Base-by-base conservation (phyloP, 805 yeast species). In the Hanseniaspora jakobsenii region DNA sequence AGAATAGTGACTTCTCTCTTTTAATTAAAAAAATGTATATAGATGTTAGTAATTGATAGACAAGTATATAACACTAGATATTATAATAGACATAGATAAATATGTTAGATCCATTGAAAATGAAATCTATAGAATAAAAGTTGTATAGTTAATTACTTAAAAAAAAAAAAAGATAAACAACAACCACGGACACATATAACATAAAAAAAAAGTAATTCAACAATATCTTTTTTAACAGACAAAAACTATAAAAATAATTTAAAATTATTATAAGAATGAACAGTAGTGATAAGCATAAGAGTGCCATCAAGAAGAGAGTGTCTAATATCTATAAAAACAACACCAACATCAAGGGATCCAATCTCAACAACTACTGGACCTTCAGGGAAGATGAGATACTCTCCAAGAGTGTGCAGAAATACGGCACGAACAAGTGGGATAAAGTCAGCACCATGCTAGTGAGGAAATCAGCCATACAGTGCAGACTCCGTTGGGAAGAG, bases 361-460 rank as follows among this genome's bases (percentile, higher is more conserved):
- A 78, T 74, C 4, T 42, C 3, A 35, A 42, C 30, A 42, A 42
- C 46, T 42, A 42, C 9, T 87, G 97, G 97, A 77, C 94, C 6
- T 79, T 83, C 55, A 61, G 71, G 9, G 81, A 75, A 52, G 98
- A 91, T 60, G 89, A 85, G 60, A 80, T 91, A 35, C 66, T 89
- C 34, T 78, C 79, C 51, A 94, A 95, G 0, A 95, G 95, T 1
- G 82, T 91, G 2, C 73, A 91, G 31, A 91, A 89, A 57, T 89
- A 89, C 60, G 98, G 98, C 0, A 66, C 86, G 16, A 86, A 83
- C 53, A 95, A 91, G 55, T 89, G 98, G 98, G 72, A 91, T 12
- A 72, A 95, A 40, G 89, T 89, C 4, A 81, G 95, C 1, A 85
- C 96, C 0, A 67, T 89, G 36, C 64, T 89, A 28, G 78, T 84